These are phyloP conservation scores for Aspergillus fumigatus DNA, from an alignment of 2,329 filamentous ascomycete genomes.

Conservation along the genomic window DNA sequence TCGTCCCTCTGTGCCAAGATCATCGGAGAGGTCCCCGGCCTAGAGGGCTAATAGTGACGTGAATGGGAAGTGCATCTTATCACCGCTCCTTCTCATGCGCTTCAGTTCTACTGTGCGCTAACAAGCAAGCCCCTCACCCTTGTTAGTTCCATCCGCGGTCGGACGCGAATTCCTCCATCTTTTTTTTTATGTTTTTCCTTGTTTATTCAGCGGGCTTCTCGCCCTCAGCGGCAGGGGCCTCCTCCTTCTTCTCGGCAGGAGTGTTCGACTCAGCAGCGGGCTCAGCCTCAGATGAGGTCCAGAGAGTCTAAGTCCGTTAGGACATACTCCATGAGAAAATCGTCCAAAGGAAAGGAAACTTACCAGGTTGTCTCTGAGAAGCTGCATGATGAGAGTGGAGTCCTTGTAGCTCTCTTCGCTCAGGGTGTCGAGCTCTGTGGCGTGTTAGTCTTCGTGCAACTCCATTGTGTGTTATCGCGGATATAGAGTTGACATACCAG, in stretches of 20 bases:
- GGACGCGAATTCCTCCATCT: conserved; percentile 32
- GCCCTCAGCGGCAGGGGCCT: conserved; percentile 36
- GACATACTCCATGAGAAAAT: not conserved
- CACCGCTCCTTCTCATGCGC: conserved; percentile 6
- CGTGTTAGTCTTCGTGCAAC: conserved; percentile 15
- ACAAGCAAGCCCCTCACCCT: conserved; percentile 9
- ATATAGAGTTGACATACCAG: conserved; percentile 49
- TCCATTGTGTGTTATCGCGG: conserved; percentile 8
- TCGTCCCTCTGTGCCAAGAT: conserved; percentile 1
- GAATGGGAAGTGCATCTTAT: conserved; percentile 2
- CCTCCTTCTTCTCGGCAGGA: conserved; percentile 40
- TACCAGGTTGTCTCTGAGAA: conserved; percentile 94
- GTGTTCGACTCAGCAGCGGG: conserved; percentile 55
- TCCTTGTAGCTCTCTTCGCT: conserved; percentile 99
- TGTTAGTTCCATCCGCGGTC: conserved; percentile 8
- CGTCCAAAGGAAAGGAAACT: conserved; percentile 24
- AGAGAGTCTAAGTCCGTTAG: conserved; percentile 70
- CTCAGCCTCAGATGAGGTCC: conserved; percentile 98
- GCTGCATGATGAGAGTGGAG: conserved; percentile 97
- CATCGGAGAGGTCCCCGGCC: conserved; percentile 2
- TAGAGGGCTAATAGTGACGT: conserved; percentile 1
- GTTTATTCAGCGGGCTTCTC: conserved; percentile 45
- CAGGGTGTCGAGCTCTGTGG: conserved; percentile 83
- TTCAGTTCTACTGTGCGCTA: not conserved
- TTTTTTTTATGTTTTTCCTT: conserved; percentile 5